Conservation (phyloP, 2,329 filamentous ascomycete species). For the Ophiostoma sp. region DNA sequence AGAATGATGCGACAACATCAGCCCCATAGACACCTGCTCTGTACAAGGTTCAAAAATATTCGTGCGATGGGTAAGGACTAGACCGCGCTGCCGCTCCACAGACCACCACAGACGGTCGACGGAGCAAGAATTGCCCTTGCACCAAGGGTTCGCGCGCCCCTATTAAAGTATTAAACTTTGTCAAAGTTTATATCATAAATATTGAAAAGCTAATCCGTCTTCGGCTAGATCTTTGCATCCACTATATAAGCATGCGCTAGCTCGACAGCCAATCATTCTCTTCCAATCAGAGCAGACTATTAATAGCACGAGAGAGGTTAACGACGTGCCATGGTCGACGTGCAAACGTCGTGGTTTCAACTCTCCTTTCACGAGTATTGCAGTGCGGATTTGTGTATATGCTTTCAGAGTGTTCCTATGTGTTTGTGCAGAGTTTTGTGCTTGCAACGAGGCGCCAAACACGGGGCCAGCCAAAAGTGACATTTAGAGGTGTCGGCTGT, state of each 20-base stretch:
- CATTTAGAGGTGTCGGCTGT: neutral
- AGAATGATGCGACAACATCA: neutral
- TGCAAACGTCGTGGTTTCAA: neutral
- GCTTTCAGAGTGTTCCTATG: neutral
- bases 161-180: neutral
- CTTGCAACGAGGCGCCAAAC: neutral
- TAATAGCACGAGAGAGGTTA: constrained; percentile 10
- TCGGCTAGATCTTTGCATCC: neutral
- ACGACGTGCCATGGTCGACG: constrained; percentile 4
- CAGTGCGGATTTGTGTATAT: neutral
- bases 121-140: constrained; percentile 11
- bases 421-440: neutral
- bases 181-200: neutral
- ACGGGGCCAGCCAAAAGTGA: neutral
- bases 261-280: neutral
- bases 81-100: neutral
- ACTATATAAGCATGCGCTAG: constrained; percentile 12
- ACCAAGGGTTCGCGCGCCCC: constrained; percentile 11
- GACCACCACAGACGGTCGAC: neutral
- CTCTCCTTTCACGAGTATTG: neutral
- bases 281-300: constrained; percentile 9
- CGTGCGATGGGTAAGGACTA: constrained; percentile 10
- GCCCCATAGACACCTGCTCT: neutral
- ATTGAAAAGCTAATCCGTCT: neutral
- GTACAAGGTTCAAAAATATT: constrained; percentile 1